Base-by-base conservation (phyloP, 176 grass and related monocot species). In the Eragrostis curvula region DNA sequence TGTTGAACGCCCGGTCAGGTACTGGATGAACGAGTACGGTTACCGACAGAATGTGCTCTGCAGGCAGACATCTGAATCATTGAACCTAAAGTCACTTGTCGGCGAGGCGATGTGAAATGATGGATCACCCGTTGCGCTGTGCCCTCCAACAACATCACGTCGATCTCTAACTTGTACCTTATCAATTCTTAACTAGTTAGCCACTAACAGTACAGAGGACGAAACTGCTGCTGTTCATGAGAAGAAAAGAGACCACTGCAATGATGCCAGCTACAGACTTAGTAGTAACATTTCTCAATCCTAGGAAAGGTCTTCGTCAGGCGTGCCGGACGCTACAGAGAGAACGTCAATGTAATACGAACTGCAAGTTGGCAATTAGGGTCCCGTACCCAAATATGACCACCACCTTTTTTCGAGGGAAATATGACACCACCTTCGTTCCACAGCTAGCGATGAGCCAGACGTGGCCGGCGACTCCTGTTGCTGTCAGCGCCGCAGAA, bases 61-160 rank as follows among this genome's bases (percentile, higher is more conserved):
- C 15, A 47, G n/a, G n/a, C 58, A 16, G 68, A 20, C 73, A 79
- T 73, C 81, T 60, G 74, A 88, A 79, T 79, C 28, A 83, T 79
- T 30, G n/a, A 1, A 9, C 74, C 59, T n/a, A 82, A 77, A 67
- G 68, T 1, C 49, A 10, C 40, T 50, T 79, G 74, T 80, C 74
- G 80, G 86, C 3, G 73, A 77, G 36, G 12, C 32, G 32, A 36
- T 2, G 32, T 30, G 74, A 83, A 57, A 88, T 78, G 73, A 83
- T 78, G 80, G 73, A 71, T 49, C 66, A n/a, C 32, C 53, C 20
- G 42, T 32, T 29, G 28, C 51, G 63, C 63, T 80, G 78, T 60
- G 62, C n/a, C 71, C 46, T 83, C 63, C 25, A 71, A 42, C 56
- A 41, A 8, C 73, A 12, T 25, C 29, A 63, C 40, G 61, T 51